A percentile compares a stretch with the other conserved stretches of the same genome.
Conservation (phyloP, 1,139 yeast genomes). For the Yamadazyma triangularis region DNA sequence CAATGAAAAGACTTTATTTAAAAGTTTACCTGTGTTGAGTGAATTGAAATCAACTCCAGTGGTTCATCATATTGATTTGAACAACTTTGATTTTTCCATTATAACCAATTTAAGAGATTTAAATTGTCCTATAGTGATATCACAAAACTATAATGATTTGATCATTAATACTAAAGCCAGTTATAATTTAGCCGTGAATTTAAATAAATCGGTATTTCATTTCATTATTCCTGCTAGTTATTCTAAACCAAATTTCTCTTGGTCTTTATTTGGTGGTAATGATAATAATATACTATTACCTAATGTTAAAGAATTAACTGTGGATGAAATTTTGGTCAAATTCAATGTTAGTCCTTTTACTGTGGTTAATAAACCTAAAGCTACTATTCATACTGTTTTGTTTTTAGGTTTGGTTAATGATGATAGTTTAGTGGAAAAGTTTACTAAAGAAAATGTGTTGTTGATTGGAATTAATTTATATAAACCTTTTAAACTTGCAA, state of each 20-base stretch:
- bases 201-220: slow-evolving; percentile 61
- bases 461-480: slow-evolving; percentile 58
- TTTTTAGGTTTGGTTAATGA: slow-evolving; percentile 56
- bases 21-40: slow-evolving; percentile 45
- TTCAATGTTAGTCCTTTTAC: slow-evolving; percentile 23
- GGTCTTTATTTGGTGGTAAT: slow-evolving; percentile 1
- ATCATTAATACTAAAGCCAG: slow-evolving; percentile 48
- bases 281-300: slow-evolving; percentile 5
- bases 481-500: slow-evolving; percentile 62
- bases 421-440: slow-evolving; percentile 35
- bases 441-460: slow-evolving; percentile 40
- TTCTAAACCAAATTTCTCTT: not conserved
- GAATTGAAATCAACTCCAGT: slow-evolving; percentile 40
- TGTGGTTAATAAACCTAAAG: slow-evolving; percentile 10
- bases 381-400: slow-evolving; percentile 43
- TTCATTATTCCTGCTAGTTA: slow-evolving; percentile 41
- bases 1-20: slow-evolving; percentile 48
- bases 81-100: slow-evolving; percentile 56
- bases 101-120: slow-evolving; percentile 71
- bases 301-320: slow-evolving; percentile 12
- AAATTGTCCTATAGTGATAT: slow-evolving; percentile 58
- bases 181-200: slow-evolving; percentile 48
- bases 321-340: slow-evolving; percentile 24
- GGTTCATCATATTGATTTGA: slow-evolving; percentile 59
- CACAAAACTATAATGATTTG: slow-evolving; percentile 53